Conservation (phyloP, 306 rosid species). For the Inga laurina region DNA sequence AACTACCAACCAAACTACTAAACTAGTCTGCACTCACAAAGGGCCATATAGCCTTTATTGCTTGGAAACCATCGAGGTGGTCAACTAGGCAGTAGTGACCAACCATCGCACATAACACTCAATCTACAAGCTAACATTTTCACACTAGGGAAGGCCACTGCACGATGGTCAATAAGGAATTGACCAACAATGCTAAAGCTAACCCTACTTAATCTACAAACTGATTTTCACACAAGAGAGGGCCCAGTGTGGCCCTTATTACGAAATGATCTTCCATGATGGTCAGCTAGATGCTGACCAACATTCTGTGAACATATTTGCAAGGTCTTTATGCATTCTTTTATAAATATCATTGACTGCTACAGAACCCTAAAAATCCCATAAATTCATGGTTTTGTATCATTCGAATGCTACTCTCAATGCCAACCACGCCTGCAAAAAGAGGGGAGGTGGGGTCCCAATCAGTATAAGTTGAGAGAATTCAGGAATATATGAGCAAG, state of each 20-base stretch:
- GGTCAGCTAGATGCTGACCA: slow-evolving; percentile 75
- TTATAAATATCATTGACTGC: slow-evolving; percentile 52
- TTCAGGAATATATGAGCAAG: neutral
- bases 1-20: neutral
- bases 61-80: neutral
- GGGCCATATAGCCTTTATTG: neutral
- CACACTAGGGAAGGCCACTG: neutral
- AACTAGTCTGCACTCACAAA: neutral
- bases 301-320: neutral
- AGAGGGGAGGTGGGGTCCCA: neutral
- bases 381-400: slow-evolving; percentile 70
- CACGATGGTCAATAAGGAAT: slow-evolving; percentile 49
- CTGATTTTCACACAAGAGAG: neutral
- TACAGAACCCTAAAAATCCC: slow-evolving; percentile 85
- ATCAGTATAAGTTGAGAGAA: neutral
- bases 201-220: neutral
- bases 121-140: neutral
- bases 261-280: slow-evolving; percentile 15
- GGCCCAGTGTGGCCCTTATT: neutral
- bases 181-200: neutral
- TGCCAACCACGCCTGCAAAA: slow-evolving; percentile 67
- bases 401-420: slow-evolving; percentile 59
- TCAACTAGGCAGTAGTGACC: neutral
- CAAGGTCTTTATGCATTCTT: slow-evolving; percentile 11
- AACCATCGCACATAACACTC: neutral